These are phyloP conservation scores for Syzygium aqueum DNA, from an alignment of 345 rosid genomes.

Conservation along the genomic window DNA sequence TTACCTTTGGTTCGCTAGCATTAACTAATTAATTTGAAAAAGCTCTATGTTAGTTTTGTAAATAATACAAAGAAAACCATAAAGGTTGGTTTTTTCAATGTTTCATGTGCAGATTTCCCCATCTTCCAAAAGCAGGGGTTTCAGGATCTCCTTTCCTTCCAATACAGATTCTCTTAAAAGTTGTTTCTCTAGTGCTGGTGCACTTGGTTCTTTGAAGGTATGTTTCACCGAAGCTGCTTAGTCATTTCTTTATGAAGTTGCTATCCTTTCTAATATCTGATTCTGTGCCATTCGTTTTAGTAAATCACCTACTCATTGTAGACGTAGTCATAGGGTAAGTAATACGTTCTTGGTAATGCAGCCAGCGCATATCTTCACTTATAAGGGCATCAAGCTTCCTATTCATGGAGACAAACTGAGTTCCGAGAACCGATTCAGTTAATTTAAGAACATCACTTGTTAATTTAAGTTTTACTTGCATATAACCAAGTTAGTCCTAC, in stretches of 20 bases:
- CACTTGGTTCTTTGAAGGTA: conserved; percentile 2
- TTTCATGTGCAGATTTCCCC: background rate
- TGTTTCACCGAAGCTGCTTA: background rate
- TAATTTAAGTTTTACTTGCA: background rate
- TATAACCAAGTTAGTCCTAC: background rate
- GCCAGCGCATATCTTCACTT: background rate
- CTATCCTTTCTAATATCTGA: background rate
- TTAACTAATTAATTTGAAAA: background rate
- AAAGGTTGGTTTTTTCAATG: background rate
- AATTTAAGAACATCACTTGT: background rate
- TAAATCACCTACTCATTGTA: background rate
- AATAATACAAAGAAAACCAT: background rate
- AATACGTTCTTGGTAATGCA: background rate
- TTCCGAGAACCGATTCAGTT: background rate
- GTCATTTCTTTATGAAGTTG: background rate
- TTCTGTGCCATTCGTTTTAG: background rate
- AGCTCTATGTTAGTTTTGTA: background rate
- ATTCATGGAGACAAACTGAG: background rate
- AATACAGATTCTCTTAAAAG: background rate
- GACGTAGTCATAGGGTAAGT: background rate
- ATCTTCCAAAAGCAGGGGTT: background rate
- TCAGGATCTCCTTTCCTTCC: background rate
- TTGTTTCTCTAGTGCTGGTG: background rate
- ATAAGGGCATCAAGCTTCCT: background rate
- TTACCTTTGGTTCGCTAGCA: background rate